phyloP scores from a whole-genome alignment of 192 early-diverging fungal genomes.

The Podochytrium sp. region DNA sequence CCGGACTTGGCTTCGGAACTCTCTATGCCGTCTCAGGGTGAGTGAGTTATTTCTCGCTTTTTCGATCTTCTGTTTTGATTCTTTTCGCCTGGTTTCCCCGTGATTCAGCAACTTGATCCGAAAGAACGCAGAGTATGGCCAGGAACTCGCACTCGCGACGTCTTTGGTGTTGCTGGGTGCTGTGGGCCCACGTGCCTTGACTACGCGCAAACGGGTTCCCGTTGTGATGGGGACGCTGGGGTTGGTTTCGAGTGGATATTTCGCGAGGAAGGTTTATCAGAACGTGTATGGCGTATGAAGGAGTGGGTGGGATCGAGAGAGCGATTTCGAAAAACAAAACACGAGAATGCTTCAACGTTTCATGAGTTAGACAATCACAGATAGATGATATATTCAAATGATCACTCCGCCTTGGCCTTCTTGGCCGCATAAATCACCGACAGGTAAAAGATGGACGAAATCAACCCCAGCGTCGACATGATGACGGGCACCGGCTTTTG shows the following conservation, averaged over 20 bases:
- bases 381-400: not conserved
- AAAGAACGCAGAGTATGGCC: slow-evolving; percentile 50
- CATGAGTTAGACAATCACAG: not conserved
- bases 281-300: slow-evolving; percentile 8
- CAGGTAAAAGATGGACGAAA: slow-evolving; percentile 11
- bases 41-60: not conserved
- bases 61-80: not conserved
- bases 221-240: slow-evolving; percentile 31
- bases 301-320: not conserved
- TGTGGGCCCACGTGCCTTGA: slow-evolving; percentile 46
- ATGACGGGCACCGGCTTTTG: slow-evolving; percentile 43
- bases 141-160: slow-evolving; percentile 48
- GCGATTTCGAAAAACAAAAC: not conserved
- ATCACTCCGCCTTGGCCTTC: not conserved
- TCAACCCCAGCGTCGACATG: slow-evolving; percentile 26
- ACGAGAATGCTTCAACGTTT: not conserved
- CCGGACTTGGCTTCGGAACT: slow-evolving; percentile 49
- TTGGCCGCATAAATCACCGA: not conserved
- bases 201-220: slow-evolving; percentile 43
- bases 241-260: slow-evolving; percentile 6
- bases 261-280: slow-evolving; percentile 18
- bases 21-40: slow-evolving; percentile 50
- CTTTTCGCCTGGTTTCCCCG: not conserved
- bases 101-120: slow-evolving; percentile 46
- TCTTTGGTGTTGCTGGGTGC: slow-evolving; percentile 43